Conservation (phyloP, 2,329 filamentous ascomycete species). For the Fusarium sp. region DNA sequence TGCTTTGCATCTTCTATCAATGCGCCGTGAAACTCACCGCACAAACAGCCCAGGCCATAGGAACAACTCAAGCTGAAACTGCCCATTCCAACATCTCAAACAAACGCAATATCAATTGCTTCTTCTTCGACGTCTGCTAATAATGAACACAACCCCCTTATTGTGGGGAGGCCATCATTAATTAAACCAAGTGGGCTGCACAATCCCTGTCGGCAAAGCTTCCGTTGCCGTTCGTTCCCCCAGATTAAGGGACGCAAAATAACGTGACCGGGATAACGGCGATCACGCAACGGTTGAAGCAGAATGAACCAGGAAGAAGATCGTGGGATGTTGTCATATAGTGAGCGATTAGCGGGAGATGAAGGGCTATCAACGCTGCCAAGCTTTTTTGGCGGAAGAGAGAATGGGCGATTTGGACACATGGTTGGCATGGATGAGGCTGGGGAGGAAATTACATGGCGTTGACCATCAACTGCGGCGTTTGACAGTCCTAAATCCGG, state of each 20-base stretch:
- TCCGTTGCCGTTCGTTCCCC: constrained; percentile 13
- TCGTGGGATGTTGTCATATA: neutral
- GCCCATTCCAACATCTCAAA: constrained; percentile 33
- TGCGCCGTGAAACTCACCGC: neutral
- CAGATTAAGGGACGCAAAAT: constrained; percentile 21
- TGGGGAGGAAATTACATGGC: constrained; percentile 13
- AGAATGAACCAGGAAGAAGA: constrained; percentile 14
- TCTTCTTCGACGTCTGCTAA: neutral
- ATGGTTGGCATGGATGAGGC: constrained; percentile 23
- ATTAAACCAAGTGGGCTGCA: constrained; percentile 43
- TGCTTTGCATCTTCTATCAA: neutral
- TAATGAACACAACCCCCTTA: constrained; percentile 17
- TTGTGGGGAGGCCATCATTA: constrained; percentile 36
- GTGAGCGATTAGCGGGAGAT: constrained; percentile 18
- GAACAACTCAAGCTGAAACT: constrained; percentile 25
- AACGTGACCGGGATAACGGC: constrained; percentile 18
- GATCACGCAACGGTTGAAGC: constrained; percentile 18
- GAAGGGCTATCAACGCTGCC: constrained; percentile 10
- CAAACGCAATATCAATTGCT: constrained; percentile 5
- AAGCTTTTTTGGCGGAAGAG: neutral
- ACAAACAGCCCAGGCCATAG: neutral
- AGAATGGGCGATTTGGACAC: neutral
- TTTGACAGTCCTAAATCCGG: neutral
- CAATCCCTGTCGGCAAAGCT: constrained; percentile 7
- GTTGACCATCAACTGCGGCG: neutral